Evolutionary conservation across 1,284 basidiomycete genomes (phyloP), one percentile per base, ranked within the genome.

Genomic region (Lentinula novae-zelandiae): DNA sequence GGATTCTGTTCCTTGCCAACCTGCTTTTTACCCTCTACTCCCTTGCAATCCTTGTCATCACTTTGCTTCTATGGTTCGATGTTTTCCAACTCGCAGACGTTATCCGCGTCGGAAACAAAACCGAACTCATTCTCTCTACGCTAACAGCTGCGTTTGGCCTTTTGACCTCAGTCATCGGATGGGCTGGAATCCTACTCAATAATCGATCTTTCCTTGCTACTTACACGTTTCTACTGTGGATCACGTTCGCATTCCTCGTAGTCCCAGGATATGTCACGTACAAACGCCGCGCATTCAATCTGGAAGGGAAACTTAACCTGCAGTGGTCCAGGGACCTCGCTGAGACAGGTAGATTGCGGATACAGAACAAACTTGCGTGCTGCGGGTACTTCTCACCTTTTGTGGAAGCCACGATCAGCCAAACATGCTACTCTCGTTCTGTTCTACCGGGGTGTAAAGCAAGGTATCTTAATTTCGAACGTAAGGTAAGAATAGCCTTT

Each of bases 351-450:
- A 77, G 88, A 17, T 71, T 87, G 33, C 74, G 81, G 27, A 79
- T 90, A 53, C 88, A 90, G 70, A 82, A 88, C 68, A 77, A 81
- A 62, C 78, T 90, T 7, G 66, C 69, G 6, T 90, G 88, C 75
- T 90, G 88, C 64, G 88, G 88, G 10, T 90, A 88, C 73, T 90
- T 81, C 69, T 82, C 78, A 36, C 87, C 88, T 0, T 87, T 81
- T 68, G 78, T 87, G 56, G 87, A 89, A 70, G 87, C 87, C 2
- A 86, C 86, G 22, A 74, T 85, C 53, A 83, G 79, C 39, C 78
- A 83, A 57, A 80, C 84, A 20, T 89, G 87, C 70, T 90, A 87
- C 69, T 73, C 87, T 12, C 79, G 88, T 42, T 82, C 78, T 55
- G 75, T 78, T 44, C 71, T 88, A 33, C 82, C 84, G 1, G 88